A percentile compares a stretch with the other conserved stretches of the same genome.
These are phyloP conservation scores for Dionaea muscipula DNA, from an alignment of 179 eudicot genomes.

Conservation along the genomic window DNA sequence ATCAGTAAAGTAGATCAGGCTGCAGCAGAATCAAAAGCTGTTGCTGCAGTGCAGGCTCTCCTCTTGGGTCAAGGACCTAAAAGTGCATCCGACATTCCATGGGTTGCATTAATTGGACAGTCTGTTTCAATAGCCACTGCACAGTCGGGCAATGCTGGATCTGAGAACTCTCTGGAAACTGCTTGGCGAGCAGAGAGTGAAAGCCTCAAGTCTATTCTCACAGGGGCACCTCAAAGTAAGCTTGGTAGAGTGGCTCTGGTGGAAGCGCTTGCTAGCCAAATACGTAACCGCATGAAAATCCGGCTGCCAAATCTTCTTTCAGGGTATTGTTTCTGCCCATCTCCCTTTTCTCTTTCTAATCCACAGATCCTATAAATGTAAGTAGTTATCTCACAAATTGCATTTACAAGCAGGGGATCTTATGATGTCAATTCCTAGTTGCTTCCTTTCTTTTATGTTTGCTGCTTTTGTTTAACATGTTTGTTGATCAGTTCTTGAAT, in stretches of 20 bases:
- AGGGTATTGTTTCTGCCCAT: conserved; percentile 32
- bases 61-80: conserved; percentile 88
- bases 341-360: background rate
- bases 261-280: conserved; percentile 81
- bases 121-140: conserved; percentile 95
- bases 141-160: conserved; percentile 69
- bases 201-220: conserved; percentile 84
- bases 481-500: no score
- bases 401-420: no score
- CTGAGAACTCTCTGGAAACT: conserved; percentile 85
- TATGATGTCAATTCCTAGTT: no score
- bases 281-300: conserved; percentile 84
- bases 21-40: conserved; percentile 74
- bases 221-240: conserved; percentile 86
- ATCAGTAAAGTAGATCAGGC: conserved; percentile 99
- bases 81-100: conserved; percentile 83
- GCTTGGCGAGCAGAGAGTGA: conserved; percentile 99
- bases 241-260: conserved; percentile 94
- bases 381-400: no score
- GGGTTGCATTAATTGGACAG: conserved; percentile 99
- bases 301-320: conserved; percentile 90
- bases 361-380: background rate
- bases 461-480: no score
- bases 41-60: conserved; percentile 98
- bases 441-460: no score